phyloP scores from a whole-genome alignment of 768 basidiomycete species.

The Pleurotus cornucopiae region DNA sequence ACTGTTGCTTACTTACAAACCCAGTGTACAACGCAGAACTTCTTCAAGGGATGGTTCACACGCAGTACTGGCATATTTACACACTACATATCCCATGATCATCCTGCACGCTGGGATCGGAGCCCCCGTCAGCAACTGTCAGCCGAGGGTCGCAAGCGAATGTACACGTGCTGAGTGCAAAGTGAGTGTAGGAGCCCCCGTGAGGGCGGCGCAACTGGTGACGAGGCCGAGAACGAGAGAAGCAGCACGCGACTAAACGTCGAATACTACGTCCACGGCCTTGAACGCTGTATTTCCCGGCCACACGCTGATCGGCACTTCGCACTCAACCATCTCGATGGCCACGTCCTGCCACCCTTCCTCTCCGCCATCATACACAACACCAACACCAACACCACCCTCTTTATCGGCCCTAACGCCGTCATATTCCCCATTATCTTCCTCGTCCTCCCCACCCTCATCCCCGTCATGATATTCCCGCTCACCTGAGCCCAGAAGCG shows the following conservation, averaged over 20 bases:
- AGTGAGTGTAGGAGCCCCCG: too few species aligned
- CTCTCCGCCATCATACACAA: conserved; percentile 50
- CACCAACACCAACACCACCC: conserved; percentile 49
- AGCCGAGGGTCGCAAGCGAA: too few species aligned
- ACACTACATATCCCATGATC: too few species aligned
- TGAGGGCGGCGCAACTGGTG: too few species aligned
- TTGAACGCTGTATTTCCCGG: conserved; percentile 87
- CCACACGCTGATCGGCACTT: conserved; percentile 85
- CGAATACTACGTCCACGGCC: conserved; percentile 74
- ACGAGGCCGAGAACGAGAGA: too few species aligned
- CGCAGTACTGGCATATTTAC: too few species aligned
- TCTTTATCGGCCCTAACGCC: conserved; percentile 41
- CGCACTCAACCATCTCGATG: conserved; percentile 91
- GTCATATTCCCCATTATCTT: conserved; percentile 35
- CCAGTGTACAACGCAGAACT: too few species aligned
- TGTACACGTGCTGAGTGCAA: too few species aligned
- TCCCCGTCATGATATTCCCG: conserved; percentile 53
- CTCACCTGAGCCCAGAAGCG: conserved; percentile 33
- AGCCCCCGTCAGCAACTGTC: too few species aligned
- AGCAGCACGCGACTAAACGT: conserved; percentile 37
- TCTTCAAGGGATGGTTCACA: too few species aligned
- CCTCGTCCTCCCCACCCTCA: conserved; percentile 19
- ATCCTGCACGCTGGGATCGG: too few species aligned
- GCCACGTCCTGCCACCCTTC: conserved; percentile 62
- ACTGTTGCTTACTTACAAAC: too few species aligned